phyloP scores from a whole-genome alignment of 257 asterid species.

The Nicotiana benthamiana region DNA sequence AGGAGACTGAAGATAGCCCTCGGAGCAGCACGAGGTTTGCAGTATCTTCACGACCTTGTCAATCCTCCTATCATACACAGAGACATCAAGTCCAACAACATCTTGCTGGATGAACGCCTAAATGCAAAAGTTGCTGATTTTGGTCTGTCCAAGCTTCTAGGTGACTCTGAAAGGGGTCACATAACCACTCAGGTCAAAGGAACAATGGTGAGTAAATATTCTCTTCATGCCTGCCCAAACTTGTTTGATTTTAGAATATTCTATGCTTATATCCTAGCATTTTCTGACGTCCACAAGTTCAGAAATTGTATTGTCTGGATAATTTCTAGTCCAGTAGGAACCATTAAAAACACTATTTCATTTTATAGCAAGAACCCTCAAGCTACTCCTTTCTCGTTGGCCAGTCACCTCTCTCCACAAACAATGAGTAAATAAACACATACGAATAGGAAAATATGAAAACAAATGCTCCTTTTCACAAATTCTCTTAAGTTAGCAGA shows the following conservation, averaged over 20 bases:
- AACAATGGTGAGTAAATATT: slow-evolving; percentile 61
- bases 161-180: slow-evolving; percentile 54
- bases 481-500: neutral
- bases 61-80: slow-evolving; percentile 91
- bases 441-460: neutral
- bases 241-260: neutral
- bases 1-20: slow-evolving; percentile 69
- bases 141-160: slow-evolving; percentile 74
- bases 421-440: neutral
- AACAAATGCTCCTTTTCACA: neutral
- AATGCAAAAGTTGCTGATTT: slow-evolving; percentile 93
- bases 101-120: slow-evolving; percentile 63
- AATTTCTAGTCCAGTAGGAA: neutral
- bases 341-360: neutral
- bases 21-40: slow-evolving; percentile 85
- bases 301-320: neutral
- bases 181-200: slow-evolving; percentile 97
- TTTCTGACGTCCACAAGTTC: neutral
- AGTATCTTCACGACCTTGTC: slow-evolving; percentile 83
- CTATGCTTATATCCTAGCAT: neutral
- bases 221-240: neutral
- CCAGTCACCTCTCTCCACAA: neutral
- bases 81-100: slow-evolving; percentile 75
- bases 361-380: neutral
- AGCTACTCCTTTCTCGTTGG: neutral